Conservation (phyloP, 345 rosid species). For the Pseudoturritis turrita region DNA sequence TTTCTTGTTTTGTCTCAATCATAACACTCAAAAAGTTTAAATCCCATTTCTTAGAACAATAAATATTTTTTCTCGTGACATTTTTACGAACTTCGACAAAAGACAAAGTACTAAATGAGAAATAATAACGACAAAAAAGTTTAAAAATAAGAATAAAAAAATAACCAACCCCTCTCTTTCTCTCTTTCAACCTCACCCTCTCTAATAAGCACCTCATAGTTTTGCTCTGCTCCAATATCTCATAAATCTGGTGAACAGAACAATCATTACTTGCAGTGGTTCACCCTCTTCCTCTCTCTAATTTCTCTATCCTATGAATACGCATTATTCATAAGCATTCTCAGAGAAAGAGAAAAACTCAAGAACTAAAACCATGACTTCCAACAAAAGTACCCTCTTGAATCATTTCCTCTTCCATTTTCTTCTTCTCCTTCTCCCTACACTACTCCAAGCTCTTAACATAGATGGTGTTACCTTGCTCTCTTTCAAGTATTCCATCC, state of each 20-base stretch:
- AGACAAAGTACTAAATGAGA: slow-evolving; percentile 14
- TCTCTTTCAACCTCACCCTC: slow-evolving; percentile 14
- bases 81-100: slow-evolving; percentile 2
- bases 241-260: slow-evolving; percentile 53
- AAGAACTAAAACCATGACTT: slow-evolving; percentile 33
- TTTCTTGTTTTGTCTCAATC: too few species aligned
- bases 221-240: slow-evolving; percentile 27
- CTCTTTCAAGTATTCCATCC: slow-evolving; percentile 64
- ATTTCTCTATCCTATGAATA: slow-evolving; percentile 32
- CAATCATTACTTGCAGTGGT: slow-evolving; percentile 49
- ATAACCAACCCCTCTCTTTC: slow-evolving; percentile 1
- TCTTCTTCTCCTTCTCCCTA: slow-evolving; percentile 17
- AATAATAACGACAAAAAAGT: slow-evolving; percentile 15
- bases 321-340: slow-evolving; percentile 3
- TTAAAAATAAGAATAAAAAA: not conserved
- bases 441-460: slow-evolving; percentile 46
- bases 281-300: slow-evolving; percentile 44
- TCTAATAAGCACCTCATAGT: slow-evolving; percentile 9
- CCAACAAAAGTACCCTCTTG: slow-evolving; percentile 14
- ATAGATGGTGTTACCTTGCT: slow-evolving; percentile 60
- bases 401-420: slow-evolving; percentile 15
- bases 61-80: not conserved
- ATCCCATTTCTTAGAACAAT: not conserved
- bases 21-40: not conserved
- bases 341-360: not conserved